Percentiles rank a stretch among this genome's conserved stretches.
Evolutionary conservation across 805 yeast genomes (phyloP).

Genomic region (Geotrichum ghanense): DNA sequence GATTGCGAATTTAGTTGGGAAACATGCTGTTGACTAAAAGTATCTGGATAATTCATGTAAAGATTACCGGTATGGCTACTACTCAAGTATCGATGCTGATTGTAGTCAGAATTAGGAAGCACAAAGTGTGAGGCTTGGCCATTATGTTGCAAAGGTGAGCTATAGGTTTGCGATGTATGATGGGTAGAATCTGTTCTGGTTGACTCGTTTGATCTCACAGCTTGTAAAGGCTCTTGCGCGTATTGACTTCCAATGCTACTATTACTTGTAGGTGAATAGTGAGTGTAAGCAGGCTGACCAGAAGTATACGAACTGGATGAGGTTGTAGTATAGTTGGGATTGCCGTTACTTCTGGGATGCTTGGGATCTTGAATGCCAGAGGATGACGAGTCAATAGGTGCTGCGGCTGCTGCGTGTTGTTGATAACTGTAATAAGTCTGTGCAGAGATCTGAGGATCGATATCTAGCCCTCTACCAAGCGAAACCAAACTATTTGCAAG

Average conservation of each 20-base stretch:
- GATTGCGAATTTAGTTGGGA: too few species aligned
- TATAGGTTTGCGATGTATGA: background rate
- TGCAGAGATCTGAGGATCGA: background rate
- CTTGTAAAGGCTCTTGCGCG: background rate
- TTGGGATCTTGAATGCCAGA: background rate
- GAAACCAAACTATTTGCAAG: background rate
- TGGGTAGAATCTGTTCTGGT: background rate
- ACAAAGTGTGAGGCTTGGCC: background rate
- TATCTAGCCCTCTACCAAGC: background rate
- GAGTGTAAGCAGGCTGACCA: background rate
- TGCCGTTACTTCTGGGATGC: background rate
- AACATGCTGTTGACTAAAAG: background rate
- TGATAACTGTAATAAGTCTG: background rate
- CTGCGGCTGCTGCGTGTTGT: background rate
- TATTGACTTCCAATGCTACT: background rate
- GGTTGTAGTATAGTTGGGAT: background rate
- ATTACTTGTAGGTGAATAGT: conserved; percentile 1
- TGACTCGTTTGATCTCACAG: background rate
- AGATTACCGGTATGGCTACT: background rate
- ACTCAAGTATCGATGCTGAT: background rate
- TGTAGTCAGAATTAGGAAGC: background rate
- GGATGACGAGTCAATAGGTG: background rate
- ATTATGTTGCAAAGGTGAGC: background rate
- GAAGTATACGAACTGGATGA: background rate
- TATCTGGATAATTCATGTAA: background rate